Percentiles rank a stretch among this genome's conserved stretches.
These are phyloP conservation scores for Citrus mangshanensis DNA, from an alignment of 345 rosid species.

Conservation along the genomic window DNA sequence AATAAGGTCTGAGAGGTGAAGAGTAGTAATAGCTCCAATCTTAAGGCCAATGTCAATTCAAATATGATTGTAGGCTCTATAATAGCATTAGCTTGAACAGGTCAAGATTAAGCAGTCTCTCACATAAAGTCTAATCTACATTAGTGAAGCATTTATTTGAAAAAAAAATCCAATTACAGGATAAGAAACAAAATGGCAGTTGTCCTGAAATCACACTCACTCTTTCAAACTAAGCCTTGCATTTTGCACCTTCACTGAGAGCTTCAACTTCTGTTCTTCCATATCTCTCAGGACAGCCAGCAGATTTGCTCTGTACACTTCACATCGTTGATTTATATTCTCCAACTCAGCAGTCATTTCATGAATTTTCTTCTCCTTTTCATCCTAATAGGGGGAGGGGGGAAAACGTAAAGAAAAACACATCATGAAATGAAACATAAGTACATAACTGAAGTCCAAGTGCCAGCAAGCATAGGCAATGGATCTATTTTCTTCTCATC, in stretches of 20 bases:
- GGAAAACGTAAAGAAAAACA: neutral
- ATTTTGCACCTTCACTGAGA: slow-evolving; percentile 79
- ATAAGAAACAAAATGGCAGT: neutral
- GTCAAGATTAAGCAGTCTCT: neutral
- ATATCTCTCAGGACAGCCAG: slow-evolving; percentile 71
- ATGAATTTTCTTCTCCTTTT: slow-evolving; percentile 63
- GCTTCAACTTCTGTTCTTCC: slow-evolving; percentile 84
- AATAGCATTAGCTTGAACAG: too few species aligned
- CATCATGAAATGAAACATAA: slow-evolving; percentile 1
- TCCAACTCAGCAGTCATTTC: slow-evolving; percentile 65
- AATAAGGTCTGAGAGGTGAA: neutral
- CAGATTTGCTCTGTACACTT: slow-evolving; percentile 65
- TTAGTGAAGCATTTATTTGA: neutral
- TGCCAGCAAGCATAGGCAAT: neutral
- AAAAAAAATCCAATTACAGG: neutral
- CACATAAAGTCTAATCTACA: neutral
- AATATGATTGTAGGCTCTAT: neutral
- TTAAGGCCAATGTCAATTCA: neutral
- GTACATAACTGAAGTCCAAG: neutral
- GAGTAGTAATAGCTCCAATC: neutral
- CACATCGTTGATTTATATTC: slow-evolving; percentile 57
- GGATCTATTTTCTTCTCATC: neutral
- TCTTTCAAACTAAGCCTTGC: slow-evolving; percentile 80
- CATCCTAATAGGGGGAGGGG: slow-evolving; percentile 33
- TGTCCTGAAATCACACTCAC: slow-evolving; percentile 18